Base-by-base conservation (phyloP, 75 land plant species). In the Pinus taeda region DNA sequence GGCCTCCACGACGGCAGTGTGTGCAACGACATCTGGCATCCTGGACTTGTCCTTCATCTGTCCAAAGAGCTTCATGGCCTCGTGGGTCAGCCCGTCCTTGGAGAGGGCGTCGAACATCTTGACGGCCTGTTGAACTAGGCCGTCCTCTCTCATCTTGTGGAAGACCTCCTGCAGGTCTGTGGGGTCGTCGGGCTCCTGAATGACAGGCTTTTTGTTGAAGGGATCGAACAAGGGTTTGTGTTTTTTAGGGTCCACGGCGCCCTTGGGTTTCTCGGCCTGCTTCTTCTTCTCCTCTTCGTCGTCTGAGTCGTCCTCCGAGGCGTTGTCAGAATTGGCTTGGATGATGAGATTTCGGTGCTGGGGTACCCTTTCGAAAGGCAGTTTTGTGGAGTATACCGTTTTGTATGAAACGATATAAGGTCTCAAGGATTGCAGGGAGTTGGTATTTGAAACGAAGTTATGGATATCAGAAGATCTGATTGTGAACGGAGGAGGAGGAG, bases 51-150 rank as follows among this genome's bases (percentile, higher is more conserved):
- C 93, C 83, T 90, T 90, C 71, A 90, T 88, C 76, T 77, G 72
- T 20, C 79, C 30, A 80, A 90, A 88, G 37, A 90, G 88, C 62
- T 86, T 75, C 73, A 88, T 59, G 15, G 93, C 90, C 76, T 90
- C 93, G 75, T 88, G 90, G 65, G 88, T 88, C 24, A 81, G 79
- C 7, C 93, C 93, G 72, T 86, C 90, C 71, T 86, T 79, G 42
- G 90, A 85, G 83, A 90, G 78, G 3, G 45, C 90, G 71, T 90
- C 93, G 83, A 88, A 90, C 93, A 90, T 90, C 85, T 88, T 88
- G 75, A 88, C 82, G 30, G 93, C 93, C 65, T 76, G 75, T 79
- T 81, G 36, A 18, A 83, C 59, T 70, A 90, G 78, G 13, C 90
- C 90, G 4, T 88, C 88, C 13, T 76, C 76, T 39, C 80, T 63